These are phyloP conservation scores for Mucor irregularis DNA, from an alignment of 371 early-diverging fungal genomes.

Conservation along the genomic window DNA sequence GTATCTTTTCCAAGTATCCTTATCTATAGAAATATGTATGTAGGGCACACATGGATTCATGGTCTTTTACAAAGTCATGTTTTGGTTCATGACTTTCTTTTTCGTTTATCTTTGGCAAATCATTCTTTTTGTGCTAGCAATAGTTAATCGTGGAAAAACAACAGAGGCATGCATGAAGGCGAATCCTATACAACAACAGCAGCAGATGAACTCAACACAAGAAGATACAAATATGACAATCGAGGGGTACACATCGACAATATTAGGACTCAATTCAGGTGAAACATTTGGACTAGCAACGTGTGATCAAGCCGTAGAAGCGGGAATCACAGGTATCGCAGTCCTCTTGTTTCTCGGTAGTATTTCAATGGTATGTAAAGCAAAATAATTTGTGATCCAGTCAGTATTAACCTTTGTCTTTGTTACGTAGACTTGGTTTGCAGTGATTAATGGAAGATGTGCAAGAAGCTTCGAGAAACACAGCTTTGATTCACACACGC, in stretches of 20 bases:
- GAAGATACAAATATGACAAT: constrained; percentile 10
- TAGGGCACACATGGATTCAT: constrained; percentile 41
- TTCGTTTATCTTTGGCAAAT: constrained; percentile 40
- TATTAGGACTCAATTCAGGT: constrained; percentile 43
- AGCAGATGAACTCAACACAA: too few relatives aligned
- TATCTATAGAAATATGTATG: background rate
- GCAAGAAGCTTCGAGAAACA: constrained; percentile 7
- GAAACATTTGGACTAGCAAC: constrained; percentile 43
- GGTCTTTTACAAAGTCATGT: constrained; percentile 35
- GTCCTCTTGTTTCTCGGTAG: constrained; percentile 39
- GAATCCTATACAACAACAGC: too few relatives aligned
- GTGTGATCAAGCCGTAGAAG: constrained; percentile 46
- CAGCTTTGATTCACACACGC: constrained; percentile 29
- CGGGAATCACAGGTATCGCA: constrained; percentile 41
- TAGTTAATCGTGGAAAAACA: constrained; percentile 35
- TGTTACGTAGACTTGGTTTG: constrained; percentile 22
- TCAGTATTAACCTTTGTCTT: background rate
- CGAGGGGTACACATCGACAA: constrained; percentile 27
- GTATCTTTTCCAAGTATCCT: background rate
- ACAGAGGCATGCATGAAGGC: constrained; percentile 29
- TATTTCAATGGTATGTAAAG: constrained; percentile 29
- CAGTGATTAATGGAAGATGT: constrained; percentile 9
- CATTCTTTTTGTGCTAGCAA: constrained; percentile 32
- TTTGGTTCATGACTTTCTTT: constrained; percentile 36
- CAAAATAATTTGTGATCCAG: background rate